These are phyloP conservation scores for Taiwanofungus camphoratus DNA, from an alignment of 1,284 basidiomycete genomes.

Conservation along the genomic window DNA sequence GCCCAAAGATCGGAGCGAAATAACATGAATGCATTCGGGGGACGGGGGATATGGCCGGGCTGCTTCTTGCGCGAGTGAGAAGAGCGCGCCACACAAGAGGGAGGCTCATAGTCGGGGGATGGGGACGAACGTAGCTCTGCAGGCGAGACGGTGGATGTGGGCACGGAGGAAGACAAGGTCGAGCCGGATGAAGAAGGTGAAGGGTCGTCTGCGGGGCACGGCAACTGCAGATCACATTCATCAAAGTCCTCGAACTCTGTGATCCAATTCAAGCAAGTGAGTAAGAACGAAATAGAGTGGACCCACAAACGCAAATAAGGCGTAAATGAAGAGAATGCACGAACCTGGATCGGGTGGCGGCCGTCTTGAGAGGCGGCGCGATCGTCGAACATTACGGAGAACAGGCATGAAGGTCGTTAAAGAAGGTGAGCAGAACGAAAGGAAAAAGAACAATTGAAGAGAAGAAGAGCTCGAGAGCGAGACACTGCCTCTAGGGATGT, in stretches of 20 bases:
- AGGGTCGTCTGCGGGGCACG: no score
- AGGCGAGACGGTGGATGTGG: background rate
- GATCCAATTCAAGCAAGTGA: conserved; percentile 12
- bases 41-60: conserved; percentile 57
- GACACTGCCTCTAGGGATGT: background rate
- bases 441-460: conserved; percentile 4
- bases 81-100: conserved; percentile 22
- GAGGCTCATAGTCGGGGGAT: conserved; percentile 1
- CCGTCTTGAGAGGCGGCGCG: conserved; percentile 35
- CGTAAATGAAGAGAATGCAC: background rate
- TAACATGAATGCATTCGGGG: conserved; percentile 81
- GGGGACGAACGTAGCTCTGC: conserved; percentile 8
- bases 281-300: conserved; percentile 9
- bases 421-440: conserved; percentile 4
- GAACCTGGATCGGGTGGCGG: conserved; percentile 19
- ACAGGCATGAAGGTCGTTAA: conserved; percentile 25
- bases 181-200: no score
- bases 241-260: conserved; percentile 2
- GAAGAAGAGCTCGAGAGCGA: conserved; percentile 2
- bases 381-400: conserved; percentile 30
- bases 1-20: conserved; percentile 70
- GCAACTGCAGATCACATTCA: no score
- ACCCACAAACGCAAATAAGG: conserved; percentile 3
- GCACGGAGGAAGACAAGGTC: no score
- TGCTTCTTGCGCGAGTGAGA: conserved; percentile 39